Evolutionary conservation across 1,284 basidiomycete species (phyloP), one percentile per base, ranked within the genome.

Genomic region (Fomitopsis betulina): DNA sequence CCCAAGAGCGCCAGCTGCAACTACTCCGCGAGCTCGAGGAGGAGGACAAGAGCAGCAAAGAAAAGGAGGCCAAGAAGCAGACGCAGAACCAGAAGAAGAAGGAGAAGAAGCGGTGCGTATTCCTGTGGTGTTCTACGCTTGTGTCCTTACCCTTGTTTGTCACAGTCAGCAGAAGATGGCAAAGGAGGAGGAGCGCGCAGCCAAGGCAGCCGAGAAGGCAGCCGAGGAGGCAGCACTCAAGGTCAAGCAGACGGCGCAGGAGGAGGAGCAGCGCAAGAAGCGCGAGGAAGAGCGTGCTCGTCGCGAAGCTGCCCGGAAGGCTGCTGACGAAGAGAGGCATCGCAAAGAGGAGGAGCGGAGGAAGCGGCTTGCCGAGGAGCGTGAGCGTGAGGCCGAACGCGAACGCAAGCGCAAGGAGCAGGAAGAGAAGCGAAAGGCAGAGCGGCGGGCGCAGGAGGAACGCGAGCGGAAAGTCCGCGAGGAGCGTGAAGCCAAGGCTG

Each of bases 21-120:
- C 83, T 81, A 55, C 83, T 80, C 40, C 38, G 82, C 67, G 69
- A 89, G 78, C 38, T 81, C 72, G 33, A 86, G 78, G 58, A 86
- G 82, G 65, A 94, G 76, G 55, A 77, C 74, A 57, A 94, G 75
- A 30, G 73, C 72, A 32, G 78, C 71, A 62, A 94, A 75, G 74
- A 86, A 67, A 84, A 85, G 65, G 95, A 98, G 76, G 92, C 89
- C 60, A 96, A 97, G 82, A 96, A 96, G 76, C 89, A 92, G 72
- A 93, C 86, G 64, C 94, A 97, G 76, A 95, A 95, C 74, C 93
- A 98, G 83, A 96, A 94, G 81, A 98, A 98, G 85, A 98, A 98
- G 81, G 95, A 96, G 73, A 96, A 96, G 87, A 93, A 92, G 79
- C 87, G 80, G 91, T 93, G 65, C 33, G 82, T 69, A 32, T 59